A percentile compares a stretch with the other conserved stretches of the same genome.
Conservation (phyloP, 2,329 filamentous ascomycete genomes). For the Rutstroemia sp. region DNA sequence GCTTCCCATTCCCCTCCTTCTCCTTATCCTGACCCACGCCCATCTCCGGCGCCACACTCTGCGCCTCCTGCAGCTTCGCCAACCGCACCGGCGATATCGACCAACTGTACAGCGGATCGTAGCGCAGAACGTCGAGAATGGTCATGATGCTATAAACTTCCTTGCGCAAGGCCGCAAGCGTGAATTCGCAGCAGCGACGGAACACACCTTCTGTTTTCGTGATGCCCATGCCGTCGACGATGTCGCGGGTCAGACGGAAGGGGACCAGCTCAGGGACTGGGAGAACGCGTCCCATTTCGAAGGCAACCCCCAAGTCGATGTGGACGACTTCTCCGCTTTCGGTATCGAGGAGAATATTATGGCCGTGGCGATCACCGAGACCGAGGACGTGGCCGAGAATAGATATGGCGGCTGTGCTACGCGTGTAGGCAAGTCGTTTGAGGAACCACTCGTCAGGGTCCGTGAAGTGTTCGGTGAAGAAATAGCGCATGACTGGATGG, state of each 20-base stretch:
- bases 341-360: conserved; percentile 91
- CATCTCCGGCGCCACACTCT: conserved; percentile 34
- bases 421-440: conserved; percentile 81
- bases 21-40: conserved; percentile 11
- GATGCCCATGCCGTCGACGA: conserved; percentile 95
- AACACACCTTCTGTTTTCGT: conserved; percentile 95
- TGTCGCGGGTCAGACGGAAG: conserved; percentile 87
- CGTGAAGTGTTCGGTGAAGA: conserved; percentile 91
- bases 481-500: conserved; percentile 90
- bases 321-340: conserved; percentile 90
- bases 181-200: conserved; percentile 96
- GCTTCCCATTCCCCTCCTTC: conserved; percentile 29
- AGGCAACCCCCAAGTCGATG: conserved; percentile 94
- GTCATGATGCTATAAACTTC: conserved; percentile 98
- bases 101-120: conserved; percentile 96
- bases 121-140: conserved; percentile 93
- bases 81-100: conserved; percentile 68
- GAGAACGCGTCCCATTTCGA: conserved; percentile 92
- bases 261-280: conserved; percentile 94
- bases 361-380: conserved; percentile 87
- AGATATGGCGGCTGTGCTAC: conserved; percentile 88
- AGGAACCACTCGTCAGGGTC: conserved; percentile 96
- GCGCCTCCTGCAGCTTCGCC: conserved; percentile 56
- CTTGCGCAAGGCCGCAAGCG: conserved; percentile 85
- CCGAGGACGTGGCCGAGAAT: conserved; percentile 92